phyloP scores from a whole-genome alignment of 2,329 filamentous ascomycete species.

The Venturia pyrina region DNA sequence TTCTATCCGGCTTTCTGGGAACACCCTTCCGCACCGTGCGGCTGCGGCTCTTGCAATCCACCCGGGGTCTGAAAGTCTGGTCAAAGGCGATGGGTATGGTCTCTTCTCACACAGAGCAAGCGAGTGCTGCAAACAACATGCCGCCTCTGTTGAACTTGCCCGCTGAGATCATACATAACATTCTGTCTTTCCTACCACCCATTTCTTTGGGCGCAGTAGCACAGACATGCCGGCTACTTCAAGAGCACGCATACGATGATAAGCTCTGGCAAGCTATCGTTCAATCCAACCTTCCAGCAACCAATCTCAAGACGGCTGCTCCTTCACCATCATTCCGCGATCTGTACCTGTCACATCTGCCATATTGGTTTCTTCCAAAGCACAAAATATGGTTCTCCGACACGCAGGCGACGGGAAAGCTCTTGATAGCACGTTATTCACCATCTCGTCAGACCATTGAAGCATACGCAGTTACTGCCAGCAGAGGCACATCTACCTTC shows the following conservation, averaged over 20 bases:
- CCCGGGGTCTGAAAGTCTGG: not conserved
- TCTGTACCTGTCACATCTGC: conserved; percentile 65
- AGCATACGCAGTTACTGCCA: conserved; percentile 64
- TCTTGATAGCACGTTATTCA: conserved; percentile 71
- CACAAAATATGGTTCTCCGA: conserved; percentile 84
- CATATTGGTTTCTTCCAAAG: conserved; percentile 73
- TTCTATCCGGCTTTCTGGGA: not conserved
- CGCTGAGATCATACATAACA: conserved; percentile 62
- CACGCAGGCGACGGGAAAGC: conserved; percentile 58
- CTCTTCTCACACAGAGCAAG: not conserved
- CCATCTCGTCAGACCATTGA: conserved; percentile 65
- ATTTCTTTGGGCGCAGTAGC: conserved; percentile 52
- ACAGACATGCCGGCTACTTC: conserved; percentile 51
- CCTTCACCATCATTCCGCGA: conserved; percentile 57
- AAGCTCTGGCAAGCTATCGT: conserved; percentile 62
- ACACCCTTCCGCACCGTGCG: not conserved
- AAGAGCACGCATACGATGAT: conserved; percentile 52
- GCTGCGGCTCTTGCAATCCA: not conserved
- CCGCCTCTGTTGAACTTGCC: conserved; percentile 42
- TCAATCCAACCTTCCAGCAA: conserved; percentile 52
- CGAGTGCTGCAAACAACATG: not conserved
- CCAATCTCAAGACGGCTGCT: conserved; percentile 33
- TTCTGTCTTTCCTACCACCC: conserved; percentile 57
- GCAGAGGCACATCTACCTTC: conserved; percentile 44
- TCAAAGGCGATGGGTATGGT: not conserved